Base-by-base conservation (phyloP, 139 green algal genomes). In the Marvania coccoides region DNA sequence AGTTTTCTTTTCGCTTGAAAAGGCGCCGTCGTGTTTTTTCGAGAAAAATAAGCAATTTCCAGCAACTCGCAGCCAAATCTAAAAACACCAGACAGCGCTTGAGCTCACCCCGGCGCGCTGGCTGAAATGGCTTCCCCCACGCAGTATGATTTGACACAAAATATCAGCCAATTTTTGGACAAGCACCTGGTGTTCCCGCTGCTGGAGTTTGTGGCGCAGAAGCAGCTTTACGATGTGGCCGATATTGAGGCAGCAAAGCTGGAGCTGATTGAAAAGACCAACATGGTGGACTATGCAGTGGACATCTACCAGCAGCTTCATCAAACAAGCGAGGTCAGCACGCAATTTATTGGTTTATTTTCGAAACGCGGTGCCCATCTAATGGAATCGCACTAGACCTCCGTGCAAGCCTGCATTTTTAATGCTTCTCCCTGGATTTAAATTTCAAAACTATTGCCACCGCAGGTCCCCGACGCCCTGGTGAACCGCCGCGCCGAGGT, bases 241-340 rank as follows among this genome's bases (percentile, higher is more conserved):
- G 88, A 97, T 46, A 90, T 98, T 47, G 78, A 97, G 76, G 56
- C 84, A 37, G 86, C 82, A n/a, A 98, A 98, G 84, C 85, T 99
- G 47, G 87, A 90, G 30, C 82, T 99, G 54, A 82, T 99, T 29
- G 71, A 86, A 36, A 91, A 94, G 42, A 99, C 93, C 12, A 98
- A 99, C 82, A 99, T 99, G 94, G 88, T 98, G n/a, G 82, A 95
- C 74, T 98, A 96, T 67, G 91, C 91, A 2, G 95, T 96, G 83
- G 94, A 99, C 55, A 95, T 98, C 66, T 85, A 96, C 75, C 92
- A 94, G 69, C 66, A 75, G 19, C 78, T 97, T 6, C 79, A 97
- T 65, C 65, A 81, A 38, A 89, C 79, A 1, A 81, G 87, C 0
- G 82, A 91, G 30, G 83, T 77, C 63, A 72, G 65, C 2, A 54